Percentiles rank a stretch among this genome's conserved stretches.
Conservation (phyloP, 2,329 filamentous ascomycete species). For the Chlorencoelia australis region DNA sequence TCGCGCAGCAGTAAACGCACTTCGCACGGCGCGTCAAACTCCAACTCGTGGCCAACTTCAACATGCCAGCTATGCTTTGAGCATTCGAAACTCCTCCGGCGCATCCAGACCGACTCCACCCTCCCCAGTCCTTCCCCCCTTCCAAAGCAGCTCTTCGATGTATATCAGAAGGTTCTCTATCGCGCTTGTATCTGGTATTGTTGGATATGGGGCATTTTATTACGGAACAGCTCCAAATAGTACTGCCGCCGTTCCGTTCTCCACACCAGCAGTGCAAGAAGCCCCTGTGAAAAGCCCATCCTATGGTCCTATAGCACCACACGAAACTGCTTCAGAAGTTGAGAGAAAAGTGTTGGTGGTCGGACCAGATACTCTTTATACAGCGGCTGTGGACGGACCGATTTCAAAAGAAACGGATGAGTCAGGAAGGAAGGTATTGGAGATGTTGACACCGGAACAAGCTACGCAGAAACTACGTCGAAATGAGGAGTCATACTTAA, state of each 20-base stretch:
- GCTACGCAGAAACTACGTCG: constrained; percentile 80
- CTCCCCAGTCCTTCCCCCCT: constrained; percentile 10
- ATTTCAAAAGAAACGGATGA: constrained; percentile 82
- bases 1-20: constrained; percentile 57
- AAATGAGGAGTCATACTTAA: constrained; percentile 84
- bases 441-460: constrained; percentile 95
- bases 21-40: constrained; percentile 57
- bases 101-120: constrained; percentile 18
- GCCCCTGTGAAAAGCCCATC: constrained; percentile 16
- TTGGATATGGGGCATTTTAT: constrained; percentile 69
- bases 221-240: constrained; percentile 29
- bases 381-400: constrained; percentile 74
- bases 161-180: constrained; percentile 58
- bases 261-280: constrained; percentile 20
- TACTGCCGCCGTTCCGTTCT: constrained; percentile 2
- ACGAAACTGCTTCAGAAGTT: constrained; percentile 28
- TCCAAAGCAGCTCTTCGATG: constrained; percentile 47
- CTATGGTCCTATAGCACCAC: constrained; percentile 13
- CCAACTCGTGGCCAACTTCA: constrained; percentile 41
- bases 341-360: constrained; percentile 71
- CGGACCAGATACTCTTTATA: constrained; percentile 82
- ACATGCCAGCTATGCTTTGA: constrained; percentile 33
- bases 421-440: constrained; percentile 74
- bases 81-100: constrained; percentile 35
- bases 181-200: constrained; percentile 57